Conservation (phyloP, 805 yeast species). For the Candida andamanensis region DNA sequence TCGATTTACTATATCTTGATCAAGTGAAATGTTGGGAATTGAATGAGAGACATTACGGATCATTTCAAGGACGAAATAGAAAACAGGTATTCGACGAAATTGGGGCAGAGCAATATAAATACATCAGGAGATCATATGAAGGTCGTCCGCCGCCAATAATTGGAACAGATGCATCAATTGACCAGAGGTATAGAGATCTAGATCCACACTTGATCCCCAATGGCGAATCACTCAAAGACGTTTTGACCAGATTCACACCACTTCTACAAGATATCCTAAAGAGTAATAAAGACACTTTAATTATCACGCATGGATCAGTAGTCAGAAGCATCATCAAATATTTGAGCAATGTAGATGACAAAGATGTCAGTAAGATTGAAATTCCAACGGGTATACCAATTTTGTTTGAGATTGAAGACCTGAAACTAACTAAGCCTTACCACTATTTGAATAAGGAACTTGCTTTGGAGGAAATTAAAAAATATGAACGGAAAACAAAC, state of each 20-base stretch:
- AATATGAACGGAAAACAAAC: conserved; percentile 24
- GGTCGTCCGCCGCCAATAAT: conserved; percentile 35
- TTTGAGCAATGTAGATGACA: conserved; percentile 30
- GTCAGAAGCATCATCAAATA: conserved; percentile 38
- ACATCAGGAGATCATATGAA: conserved; percentile 31
- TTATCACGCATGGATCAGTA: conserved; percentile 41
- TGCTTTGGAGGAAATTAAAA: conserved; percentile 35
- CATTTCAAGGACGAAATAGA: conserved; percentile 37
- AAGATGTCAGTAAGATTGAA: conserved; percentile 34
- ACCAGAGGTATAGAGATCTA: conserved; percentile 29
- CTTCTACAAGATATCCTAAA: conserved; percentile 25
- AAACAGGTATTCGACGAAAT: conserved; percentile 29
- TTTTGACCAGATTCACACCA: conserved; percentile 38
- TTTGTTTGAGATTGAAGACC: conserved; percentile 35
- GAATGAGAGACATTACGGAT: conserved; percentile 42
- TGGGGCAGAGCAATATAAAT: conserved; percentile 34
- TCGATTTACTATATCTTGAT: conserved; percentile 32
- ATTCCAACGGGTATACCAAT: conserved; percentile 43
- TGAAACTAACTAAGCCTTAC: conserved; percentile 20
- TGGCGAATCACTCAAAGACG: conserved; percentile 37
- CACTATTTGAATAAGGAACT: conserved; percentile 37
- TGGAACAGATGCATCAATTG: conserved; percentile 26
- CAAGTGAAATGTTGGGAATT: conserved; percentile 37
- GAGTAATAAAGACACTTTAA: conserved; percentile 20
- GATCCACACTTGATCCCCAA: conserved; percentile 21